These are phyloP conservation scores for Bullera alba DNA, from an alignment of 768 basidiomycete species.

Conservation along the genomic window DNA sequence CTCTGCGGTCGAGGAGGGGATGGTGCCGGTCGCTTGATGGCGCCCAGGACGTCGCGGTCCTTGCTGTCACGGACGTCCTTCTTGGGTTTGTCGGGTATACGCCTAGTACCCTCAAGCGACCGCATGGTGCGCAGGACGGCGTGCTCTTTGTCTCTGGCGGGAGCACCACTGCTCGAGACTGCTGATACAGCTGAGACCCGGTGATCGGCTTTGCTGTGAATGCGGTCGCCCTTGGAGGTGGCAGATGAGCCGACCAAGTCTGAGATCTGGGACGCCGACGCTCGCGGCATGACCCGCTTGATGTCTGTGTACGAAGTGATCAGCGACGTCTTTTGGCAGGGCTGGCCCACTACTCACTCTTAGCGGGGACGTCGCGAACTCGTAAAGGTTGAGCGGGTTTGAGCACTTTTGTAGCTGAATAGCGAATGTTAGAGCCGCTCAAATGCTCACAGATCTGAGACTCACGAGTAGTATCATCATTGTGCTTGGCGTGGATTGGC, in stretches of 20 bases:
- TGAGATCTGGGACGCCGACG: conserved; percentile 17
- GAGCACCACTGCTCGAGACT: background rate
- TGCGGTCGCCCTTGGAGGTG: too few relatives aligned
- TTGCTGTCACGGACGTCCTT: conserved; percentile 2
- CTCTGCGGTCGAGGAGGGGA: conserved; percentile 25
- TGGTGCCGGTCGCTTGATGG: conserved; percentile 28
- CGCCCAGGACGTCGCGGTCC: conserved; percentile 19
- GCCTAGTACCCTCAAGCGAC: conserved; percentile 22
- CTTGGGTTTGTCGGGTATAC: background rate
- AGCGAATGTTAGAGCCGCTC: too few relatives aligned
- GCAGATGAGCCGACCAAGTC: conserved; percentile 8
- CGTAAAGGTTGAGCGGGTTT: conserved; percentile 35
- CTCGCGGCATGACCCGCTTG: conserved; percentile 21
- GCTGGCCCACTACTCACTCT: conserved; percentile 14
- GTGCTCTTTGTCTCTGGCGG: conserved; percentile 17
- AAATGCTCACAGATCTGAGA: too few relatives aligned
- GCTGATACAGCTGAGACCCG: conserved; percentile 13
- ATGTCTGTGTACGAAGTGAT: conserved; percentile 9
- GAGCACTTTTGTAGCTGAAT: conserved; percentile 30
- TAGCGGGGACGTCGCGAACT: conserved; percentile 16
- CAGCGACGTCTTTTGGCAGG: too few relatives aligned
- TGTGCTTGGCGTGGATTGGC: conserved; percentile 1
- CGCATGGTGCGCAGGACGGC: conserved; percentile 27
- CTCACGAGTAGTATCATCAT: conserved; percentile 22
- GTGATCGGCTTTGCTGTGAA: conserved; percentile 17